Conservation (phyloP, 2,329 filamentous ascomycete species). For the Calonectria ilicicola region DNA sequence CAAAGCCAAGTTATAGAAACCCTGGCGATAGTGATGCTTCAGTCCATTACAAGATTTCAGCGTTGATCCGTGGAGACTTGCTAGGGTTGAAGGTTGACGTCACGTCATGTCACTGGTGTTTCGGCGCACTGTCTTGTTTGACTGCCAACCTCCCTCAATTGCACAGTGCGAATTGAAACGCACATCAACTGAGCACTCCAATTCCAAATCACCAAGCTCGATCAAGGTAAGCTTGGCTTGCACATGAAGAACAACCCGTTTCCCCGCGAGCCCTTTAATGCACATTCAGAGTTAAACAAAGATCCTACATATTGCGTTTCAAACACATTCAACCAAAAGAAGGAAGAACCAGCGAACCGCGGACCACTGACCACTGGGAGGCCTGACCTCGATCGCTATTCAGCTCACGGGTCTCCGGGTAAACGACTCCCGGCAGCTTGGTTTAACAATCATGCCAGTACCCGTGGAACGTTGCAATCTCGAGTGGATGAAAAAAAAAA, state of each 20-base stretch:
- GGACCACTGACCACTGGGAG: neutral
- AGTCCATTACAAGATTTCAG: neutral
- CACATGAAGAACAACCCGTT: neutral
- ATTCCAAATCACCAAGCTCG: neutral
- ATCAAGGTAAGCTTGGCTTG: neutral
- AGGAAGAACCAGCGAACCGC: slow-evolving; percentile 28
- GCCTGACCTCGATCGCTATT: slow-evolving; percentile 6
- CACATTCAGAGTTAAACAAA: neutral
- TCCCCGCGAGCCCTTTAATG: neutral
- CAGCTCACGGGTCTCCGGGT: slow-evolving; percentile 26
- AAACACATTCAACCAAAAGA: neutral
- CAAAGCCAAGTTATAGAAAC: neutral
- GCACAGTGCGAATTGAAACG: slow-evolving; percentile 29
- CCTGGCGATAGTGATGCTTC: neutral
- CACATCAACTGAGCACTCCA: slow-evolving; percentile 9
- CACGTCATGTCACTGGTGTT: neutral
- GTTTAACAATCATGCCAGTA: slow-evolving; percentile 6
- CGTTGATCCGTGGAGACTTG: neutral
- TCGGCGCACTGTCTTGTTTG: slow-evolving; percentile 26
- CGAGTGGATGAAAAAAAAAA: neutral
- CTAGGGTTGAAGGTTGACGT: slow-evolving; percentile 2
- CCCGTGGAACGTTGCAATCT: slow-evolving; percentile 27
- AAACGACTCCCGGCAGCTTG: slow-evolving; percentile 27
- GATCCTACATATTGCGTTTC: neutral
- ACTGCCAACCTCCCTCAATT: neutral